Base-by-base conservation (phyloP, 768 basidiomycete genomes). In the Rickenella mellea region DNA sequence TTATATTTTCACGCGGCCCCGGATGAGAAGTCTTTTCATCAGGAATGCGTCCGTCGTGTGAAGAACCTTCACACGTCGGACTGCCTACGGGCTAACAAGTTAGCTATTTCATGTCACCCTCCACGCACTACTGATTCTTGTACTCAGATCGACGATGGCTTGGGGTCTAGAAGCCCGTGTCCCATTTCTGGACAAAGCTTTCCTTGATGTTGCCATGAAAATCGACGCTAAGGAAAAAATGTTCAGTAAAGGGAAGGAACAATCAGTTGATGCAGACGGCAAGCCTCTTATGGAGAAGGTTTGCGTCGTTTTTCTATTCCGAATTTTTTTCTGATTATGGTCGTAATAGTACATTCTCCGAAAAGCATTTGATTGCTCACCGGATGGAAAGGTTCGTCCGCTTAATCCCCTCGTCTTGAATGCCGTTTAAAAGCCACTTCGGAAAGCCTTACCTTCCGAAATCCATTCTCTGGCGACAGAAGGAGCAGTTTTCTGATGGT, bases 1-100 rank as follows among this genome's bases (percentile, higher is more conserved):
- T 78, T 99, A 35, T 99, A 99, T 68, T 99, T 99, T 82, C 94
- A 99, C 61, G 93, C 93, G 27, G 96, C 96, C 0, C 96, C 96
- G 7, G 80, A 92, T 51, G 67, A 77, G 31, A 67, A 66, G 46
- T 83, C 90, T 5, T 94, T 98, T 73, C 90, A 98, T 66, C 87
- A 93, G 56, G 96, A 99, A 64, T 83, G 80, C 54, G 83, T 96
- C 30, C 82, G 83, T 55, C 83, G 96, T 29, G 90, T 97, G 54
- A 97, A 98, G 68, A 93, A 97, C 70, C 70, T 99, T 37, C 94
- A 99, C 62, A 98, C 94, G 1, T 71, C 94, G 10, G 96, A 99
- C 59, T 99, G 96, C 60, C 75, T 99, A 43, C 80, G 96, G 40
- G 96, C 96, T 45, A 99, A 99, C 77, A 99, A 99, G 89, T 87